Percentiles rank a stretch among this genome's conserved stretches.
phyloP scores from a whole-genome alignment of 2,329 filamentous ascomycete species.

The Beauveria australis region DNA sequence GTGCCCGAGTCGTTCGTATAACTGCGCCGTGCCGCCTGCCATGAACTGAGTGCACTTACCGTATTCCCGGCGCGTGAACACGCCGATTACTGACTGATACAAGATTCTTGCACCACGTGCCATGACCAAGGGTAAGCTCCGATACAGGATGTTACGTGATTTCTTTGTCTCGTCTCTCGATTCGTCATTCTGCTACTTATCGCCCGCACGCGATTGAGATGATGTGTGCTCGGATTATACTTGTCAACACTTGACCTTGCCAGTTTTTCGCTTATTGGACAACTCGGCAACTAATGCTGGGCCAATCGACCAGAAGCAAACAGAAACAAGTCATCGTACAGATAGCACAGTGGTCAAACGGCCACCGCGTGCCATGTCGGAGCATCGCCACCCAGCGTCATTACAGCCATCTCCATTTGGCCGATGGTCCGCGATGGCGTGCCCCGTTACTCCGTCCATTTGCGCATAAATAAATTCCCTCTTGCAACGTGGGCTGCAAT shows the following conservation, averaged over 20 bases:
- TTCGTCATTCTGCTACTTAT: neutral
- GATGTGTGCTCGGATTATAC: neutral
- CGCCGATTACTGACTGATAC: too few species aligned
- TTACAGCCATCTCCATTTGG: neutral
- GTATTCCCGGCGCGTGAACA: too few species aligned
- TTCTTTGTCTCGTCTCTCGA: neutral
- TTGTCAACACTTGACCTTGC: neutral
- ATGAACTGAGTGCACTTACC: too few species aligned
- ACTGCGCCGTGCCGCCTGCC: neutral
- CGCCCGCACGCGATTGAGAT: neutral
- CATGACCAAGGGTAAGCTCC: neutral
- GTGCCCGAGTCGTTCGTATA: neutral
- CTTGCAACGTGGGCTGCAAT: neutral
- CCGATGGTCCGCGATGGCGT: slow-evolving; percentile 6
- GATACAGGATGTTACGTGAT: neutral
- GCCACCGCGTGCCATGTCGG: neutral
- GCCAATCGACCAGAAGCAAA: neutral
- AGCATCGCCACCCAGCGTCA: neutral
- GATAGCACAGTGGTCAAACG: neutral
- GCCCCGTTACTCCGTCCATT: neutral
- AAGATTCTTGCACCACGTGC: too few species aligned
- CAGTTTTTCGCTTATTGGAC: neutral
- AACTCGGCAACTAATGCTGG: neutral
- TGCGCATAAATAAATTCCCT: neutral
- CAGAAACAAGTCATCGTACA: neutral